Percentiles rank a stretch among this genome's conserved stretches.
Conservation (phyloP, 306 rosid species). For the Corylus americana region DNA sequence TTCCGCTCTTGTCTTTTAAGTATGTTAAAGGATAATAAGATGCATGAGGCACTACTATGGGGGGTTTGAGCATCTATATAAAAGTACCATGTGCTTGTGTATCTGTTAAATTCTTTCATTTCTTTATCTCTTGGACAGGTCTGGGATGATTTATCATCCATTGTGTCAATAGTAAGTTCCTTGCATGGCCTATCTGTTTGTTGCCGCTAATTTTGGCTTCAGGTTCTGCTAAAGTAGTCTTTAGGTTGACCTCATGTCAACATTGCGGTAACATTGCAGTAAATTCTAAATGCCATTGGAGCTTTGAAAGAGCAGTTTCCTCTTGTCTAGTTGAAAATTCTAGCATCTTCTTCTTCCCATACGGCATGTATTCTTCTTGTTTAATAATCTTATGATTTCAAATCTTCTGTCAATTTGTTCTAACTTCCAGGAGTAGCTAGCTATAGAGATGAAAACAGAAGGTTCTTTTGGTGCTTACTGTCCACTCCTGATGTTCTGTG, state of each 20-base stretch:
- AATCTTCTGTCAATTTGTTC: neutral
- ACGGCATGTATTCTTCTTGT: no score
- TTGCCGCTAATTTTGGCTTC: neutral
- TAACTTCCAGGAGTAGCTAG: neutral
- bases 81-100: neutral
- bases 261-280: neutral
- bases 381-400: neutral
- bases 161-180: neutral
- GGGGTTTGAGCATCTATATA: neutral
- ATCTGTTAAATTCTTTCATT: neutral
- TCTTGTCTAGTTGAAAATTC: neutral
- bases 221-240: neutral
- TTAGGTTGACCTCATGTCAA: neutral
- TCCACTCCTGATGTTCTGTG: neutral
- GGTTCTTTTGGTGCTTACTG: neutral
- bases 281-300: neutral
- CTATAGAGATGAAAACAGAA: neutral
- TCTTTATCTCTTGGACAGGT: neutral
- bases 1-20: neutral
- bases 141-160: neutral
- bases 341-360: no score
- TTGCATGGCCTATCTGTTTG: neutral
- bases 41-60: neutral
- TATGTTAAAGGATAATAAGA: neutral
- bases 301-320: slow-evolving; percentile 5